These are phyloP conservation scores for Rhexocercosporidium sp. DNA, from an alignment of 2,329 filamentous ascomycete species.

Conservation along the genomic window DNA sequence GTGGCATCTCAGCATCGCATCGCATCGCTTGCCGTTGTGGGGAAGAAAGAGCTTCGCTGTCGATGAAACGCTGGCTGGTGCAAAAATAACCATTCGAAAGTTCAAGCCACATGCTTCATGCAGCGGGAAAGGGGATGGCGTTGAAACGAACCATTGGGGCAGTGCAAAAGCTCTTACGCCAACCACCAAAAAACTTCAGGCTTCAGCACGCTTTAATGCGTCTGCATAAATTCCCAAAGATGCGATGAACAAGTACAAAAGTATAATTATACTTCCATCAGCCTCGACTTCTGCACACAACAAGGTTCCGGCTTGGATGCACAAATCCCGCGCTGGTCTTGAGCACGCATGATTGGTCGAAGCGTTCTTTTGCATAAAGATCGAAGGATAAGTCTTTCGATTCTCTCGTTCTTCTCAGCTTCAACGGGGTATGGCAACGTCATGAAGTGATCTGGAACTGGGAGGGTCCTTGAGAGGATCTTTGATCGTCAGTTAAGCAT, in stretches of 20 bases:
- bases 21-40: constrained; percentile 6
- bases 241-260: not conserved
- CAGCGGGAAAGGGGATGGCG: not conserved
- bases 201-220: not conserved
- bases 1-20: not conserved
- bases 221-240: constrained; percentile 4
- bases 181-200: not conserved
- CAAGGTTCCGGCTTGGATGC: not conserved
- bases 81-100: not conserved
- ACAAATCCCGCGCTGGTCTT: not conserved
- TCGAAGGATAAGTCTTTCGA: not conserved
- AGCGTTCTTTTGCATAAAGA: not conserved
- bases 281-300: not conserved
- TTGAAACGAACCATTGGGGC: constrained; percentile 10
- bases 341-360: not conserved
- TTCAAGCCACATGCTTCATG: constrained; percentile 6
- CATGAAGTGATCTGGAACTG: not conserved
- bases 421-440: not conserved
- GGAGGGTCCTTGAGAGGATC: not conserved
- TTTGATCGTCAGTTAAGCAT: constrained; percentile 9
- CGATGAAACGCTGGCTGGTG: constrained; percentile 13
- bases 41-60: not conserved
- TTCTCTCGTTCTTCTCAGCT: not conserved
- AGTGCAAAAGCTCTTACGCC: not conserved
- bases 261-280: not conserved